Evolutionary conservation across 192 early-diverging fungal species (phyloP), one percentile per base, ranked within the genome.

Genomic region (Coemansia nantahalensis): DNA sequence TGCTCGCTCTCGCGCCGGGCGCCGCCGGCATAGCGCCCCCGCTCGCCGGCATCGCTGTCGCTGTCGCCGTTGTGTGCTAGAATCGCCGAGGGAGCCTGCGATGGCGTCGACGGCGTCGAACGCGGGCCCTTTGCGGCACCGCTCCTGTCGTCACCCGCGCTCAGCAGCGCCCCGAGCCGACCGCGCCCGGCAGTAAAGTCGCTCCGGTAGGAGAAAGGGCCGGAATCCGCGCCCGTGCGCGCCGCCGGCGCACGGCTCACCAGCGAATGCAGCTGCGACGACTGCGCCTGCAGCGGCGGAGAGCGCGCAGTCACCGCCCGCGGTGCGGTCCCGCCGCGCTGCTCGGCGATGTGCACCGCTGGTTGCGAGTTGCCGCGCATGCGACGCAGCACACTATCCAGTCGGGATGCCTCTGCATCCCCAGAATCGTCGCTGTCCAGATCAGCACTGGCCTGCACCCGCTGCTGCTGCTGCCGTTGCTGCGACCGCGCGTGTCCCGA

Each of bases 281-380:
- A 14, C 15, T 14, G 33, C 15, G 46, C 5, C 39, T 37, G 34
- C 11, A 18, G 38, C 46, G 39, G 34, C 11, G 28, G 38, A 37
- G 39, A 12, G 28, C 36, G 45, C 16, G 16, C 24, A 24, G 28
- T 31, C 37, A 5, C 46, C 17, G 13, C 28, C 53, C 54, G 66
- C 66, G 63, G 60, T 1, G 60, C 59, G 14, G 56, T 59, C 13
- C 45, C 32, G 37, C 52, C 26, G 5, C 68, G 36, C n/a, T 49
- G 49, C 40, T 48, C 56, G 14, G 54, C 9, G 8, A 38, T 41
- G 13, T 62, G 48, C 33, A 48, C 5, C 16, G 41, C 37, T 1
- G 68, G 68, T 56, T 70, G 68, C 23, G 68, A 70, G 51, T 49
- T 54, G 15, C 68, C 68, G 5, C 68, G 60, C 41, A 39, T 34